A percentile compares a stretch with the other conserved stretches of the same genome.
Conservation (phyloP, 1,284 basidiomycete species). For the Gomphus bonarii region DNA sequence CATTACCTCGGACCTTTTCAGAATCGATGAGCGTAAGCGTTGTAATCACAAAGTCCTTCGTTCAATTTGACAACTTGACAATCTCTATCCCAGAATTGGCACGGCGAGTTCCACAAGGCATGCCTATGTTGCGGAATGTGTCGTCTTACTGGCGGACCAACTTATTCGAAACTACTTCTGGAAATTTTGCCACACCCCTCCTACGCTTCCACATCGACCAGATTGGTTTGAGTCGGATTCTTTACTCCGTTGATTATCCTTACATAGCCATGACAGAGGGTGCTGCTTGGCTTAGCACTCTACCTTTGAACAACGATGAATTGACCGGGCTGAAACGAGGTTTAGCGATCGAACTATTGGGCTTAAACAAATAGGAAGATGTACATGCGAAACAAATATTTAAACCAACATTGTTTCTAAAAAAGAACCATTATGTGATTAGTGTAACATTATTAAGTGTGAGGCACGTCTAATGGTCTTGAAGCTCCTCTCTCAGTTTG, state of each 20-base stretch:
- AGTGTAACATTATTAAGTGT: too few relatives aligned
- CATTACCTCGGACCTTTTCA: conserved; percentile 30
- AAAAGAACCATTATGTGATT: too few relatives aligned
- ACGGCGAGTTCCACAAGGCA: conserved; percentile 18
- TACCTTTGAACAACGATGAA: not conserved
- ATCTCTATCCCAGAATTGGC: conserved; percentile 2
- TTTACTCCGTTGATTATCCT: conserved; percentile 34
- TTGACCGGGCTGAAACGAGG: conserved; percentile 4
- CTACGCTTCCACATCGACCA: conserved; percentile 28
- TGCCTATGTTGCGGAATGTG: conserved; percentile 31
- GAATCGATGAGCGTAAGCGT: conserved; percentile 29
- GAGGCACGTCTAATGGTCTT: not conserved
- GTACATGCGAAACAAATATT: too few relatives aligned
- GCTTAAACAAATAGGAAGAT: conserved; percentile 8
- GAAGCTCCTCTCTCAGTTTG: conserved; percentile 81
- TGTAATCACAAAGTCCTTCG: not conserved
- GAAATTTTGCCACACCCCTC: conserved; percentile 31
- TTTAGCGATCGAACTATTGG: conserved; percentile 4
- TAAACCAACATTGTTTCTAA: too few relatives aligned
- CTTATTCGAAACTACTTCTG: conserved; percentile 33
- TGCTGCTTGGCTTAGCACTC: not conserved
- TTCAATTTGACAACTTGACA: not conserved
- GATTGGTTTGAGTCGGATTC: conserved; percentile 30
- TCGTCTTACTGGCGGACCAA: conserved; percentile 32
- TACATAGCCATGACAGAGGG: conserved; percentile 21